Evolutionary conservation across 345 rosid species (phyloP).

Genomic region (Melaleuca quinquenervia): DNA sequence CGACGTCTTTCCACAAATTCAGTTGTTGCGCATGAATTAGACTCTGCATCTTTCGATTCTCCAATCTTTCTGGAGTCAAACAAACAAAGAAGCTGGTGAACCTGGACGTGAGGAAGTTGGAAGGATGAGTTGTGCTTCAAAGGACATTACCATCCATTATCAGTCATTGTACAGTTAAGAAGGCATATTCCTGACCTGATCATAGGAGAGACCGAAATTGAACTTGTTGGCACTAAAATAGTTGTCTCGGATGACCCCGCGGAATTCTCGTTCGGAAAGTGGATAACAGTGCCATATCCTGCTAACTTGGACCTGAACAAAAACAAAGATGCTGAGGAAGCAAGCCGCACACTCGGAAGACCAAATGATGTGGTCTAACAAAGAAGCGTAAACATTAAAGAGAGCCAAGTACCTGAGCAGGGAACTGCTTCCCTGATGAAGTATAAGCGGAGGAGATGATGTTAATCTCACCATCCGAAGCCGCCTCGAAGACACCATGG

Average conservation of each 20-base stretch:
- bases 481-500: slow-evolving; percentile 60
- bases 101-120: slow-evolving; percentile 2
- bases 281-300: slow-evolving; percentile 45
- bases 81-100: slow-evolving; percentile 10
- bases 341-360: neutral
- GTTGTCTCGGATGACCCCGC: slow-evolving; percentile 45
- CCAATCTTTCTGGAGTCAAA: slow-evolving; percentile 7
- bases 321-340: neutral
- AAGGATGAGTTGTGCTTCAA: neutral
- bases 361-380: neutral
- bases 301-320: slow-evolving; percentile 33
- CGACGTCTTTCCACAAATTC: neutral
- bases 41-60: neutral
- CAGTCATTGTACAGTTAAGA: neutral
- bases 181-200: slow-evolving; percentile 32
- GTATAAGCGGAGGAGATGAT: slow-evolving; percentile 45
- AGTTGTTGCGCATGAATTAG: neutral
- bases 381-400: neutral
- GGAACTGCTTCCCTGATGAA: slow-evolving; percentile 55
- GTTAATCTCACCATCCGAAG: slow-evolving; percentile 43
- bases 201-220: slow-evolving; percentile 59
- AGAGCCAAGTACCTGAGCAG: slow-evolving; percentile 49
- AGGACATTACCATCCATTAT: neutral
- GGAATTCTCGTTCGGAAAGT: slow-evolving; percentile 49
- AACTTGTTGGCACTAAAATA: slow-evolving; percentile 47